These are phyloP conservation scores for Nothomitra cinnamomea DNA, from an alignment of 2,329 filamentous ascomycete genomes.

Conservation along the genomic window DNA sequence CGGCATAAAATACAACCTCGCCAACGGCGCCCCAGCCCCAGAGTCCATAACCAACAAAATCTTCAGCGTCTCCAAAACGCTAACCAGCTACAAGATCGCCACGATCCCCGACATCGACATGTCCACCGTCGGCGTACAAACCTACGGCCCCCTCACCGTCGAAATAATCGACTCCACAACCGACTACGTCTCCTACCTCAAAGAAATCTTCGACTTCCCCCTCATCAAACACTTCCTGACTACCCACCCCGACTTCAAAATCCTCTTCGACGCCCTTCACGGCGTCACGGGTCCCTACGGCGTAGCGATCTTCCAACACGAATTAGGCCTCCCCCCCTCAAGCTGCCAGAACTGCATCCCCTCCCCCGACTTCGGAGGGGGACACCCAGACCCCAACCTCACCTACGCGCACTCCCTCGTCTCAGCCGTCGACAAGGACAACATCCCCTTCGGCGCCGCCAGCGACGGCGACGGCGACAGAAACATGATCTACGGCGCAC, in stretches of 20 bases:
- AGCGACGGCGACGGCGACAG: constrained; percentile 95
- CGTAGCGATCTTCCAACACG: constrained; percentile 83
- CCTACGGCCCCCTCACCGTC: constrained; percentile 74
- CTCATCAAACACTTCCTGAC: constrained; percentile 89
- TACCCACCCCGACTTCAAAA: constrained; percentile 79
- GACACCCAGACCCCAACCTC: constrained; percentile 94
- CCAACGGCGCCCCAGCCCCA: constrained; percentile 88
- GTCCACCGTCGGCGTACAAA: constrained; percentile 62
- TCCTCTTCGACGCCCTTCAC: constrained; percentile 86
- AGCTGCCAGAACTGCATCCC: constrained; percentile 85
- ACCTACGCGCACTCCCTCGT: constrained; percentile 93
- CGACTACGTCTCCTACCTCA: constrained; percentile 89
- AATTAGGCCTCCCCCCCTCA: constrained; percentile 63
- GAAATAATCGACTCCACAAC: constrained; percentile 86
- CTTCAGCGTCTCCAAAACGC: constrained; percentile 73
- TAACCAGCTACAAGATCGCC: constrained; percentile 83
- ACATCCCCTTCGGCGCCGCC: constrained; percentile 89
- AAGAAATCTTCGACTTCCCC: constrained; percentile 96
- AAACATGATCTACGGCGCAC: constrained; percentile 99
- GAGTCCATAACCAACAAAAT: constrained; percentile 98
- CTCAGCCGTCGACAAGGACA: constrained; percentile 77
- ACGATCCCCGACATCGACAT: constrained; percentile 79
- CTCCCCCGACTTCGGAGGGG: constrained; percentile 87
- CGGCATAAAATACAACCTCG: constrained; percentile 98
- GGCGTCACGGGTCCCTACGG: constrained; percentile 95